Evolutionary conservation across 768 basidiomycete species (phyloP), one percentile per base, ranked within the genome.

Genomic region (Collybia sordida): DNA sequence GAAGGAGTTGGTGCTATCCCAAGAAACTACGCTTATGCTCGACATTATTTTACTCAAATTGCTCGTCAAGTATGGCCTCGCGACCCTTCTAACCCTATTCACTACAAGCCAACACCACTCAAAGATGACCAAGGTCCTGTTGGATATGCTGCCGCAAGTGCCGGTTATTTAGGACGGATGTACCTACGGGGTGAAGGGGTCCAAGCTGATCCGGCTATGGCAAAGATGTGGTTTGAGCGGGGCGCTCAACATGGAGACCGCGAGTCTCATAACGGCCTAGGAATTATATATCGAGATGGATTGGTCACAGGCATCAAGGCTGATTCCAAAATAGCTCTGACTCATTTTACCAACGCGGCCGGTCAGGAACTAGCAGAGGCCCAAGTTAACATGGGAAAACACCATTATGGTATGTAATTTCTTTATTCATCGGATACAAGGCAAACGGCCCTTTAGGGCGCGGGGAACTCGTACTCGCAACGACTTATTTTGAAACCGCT

Each of bases 171-270:
- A 6, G 97, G 96, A 0, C 81, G 93, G 50, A 98, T 99, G 94
- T 89, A 88, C 58, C 67, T 99, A 25, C 77, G 97, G 31, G 96
- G 97, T 0, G 97, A 98, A 64, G 96, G 95, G 6, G 83, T 91
- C 19, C 87, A 86, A 58, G 75, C 77, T 52, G 90, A 98, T 65
- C 78, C 80, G 17, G 73, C 77, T 22, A 66, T 81, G 54, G 95
- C 93, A 7, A 92, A 85, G 72, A 80, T 95, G 73, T 99, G 97
- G 97, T 95, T 95, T 58, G 90, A 93, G 58, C 79, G 97, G 45
- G 96, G 91, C 1, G 82, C 78, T 11, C 80, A 81, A 37, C 80
- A 85, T 60, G 86, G 84, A 21, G 96, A 99, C 59, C 80, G 86
- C 50, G 96, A 98, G 66, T 88, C 86, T 55, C 83, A 87, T 51